Evolutionary conservation across 2,329 filamentous ascomycete genomes (phyloP), one percentile per base, ranked within the genome.

Genomic region (Colletotrichum cordylinicola): DNA sequence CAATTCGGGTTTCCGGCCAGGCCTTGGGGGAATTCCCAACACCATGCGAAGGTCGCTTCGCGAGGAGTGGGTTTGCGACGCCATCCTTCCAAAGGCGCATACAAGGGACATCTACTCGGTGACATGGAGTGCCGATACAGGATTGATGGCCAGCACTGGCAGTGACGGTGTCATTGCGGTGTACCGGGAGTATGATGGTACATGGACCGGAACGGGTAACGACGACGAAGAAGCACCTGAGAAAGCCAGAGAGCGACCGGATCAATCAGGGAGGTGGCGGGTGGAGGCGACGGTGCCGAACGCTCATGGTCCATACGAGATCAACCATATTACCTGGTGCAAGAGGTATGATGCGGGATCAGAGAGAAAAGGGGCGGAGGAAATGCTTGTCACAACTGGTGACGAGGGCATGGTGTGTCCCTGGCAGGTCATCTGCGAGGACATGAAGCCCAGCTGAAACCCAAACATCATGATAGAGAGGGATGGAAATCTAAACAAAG

Each of bases 261-360:
- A 60, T 16, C 60, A 43, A 29, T 56, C 64, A 8, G 48, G 43
- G 31, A 89, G 91, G 75, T 98, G 97, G 97, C 88, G 89, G 8
- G 85, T 96, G 5, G 81, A 98, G 18, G 91, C 92, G 0, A 90
- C 91, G n/a, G 82, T 94, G 2, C 89, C 93, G 64, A 93, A 93
- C 39, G 95, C 93, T 3, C 97, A 99, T 83, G 96, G 95, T 1
- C 95, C 98, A 4, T 98, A 96, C 82, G 97, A 99, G 85, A 90
- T 98, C 78, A 99, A 99, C 81, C 96, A 98, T 84, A 90, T 97
- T 65, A 92, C 91, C 3, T 99, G 97, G 97, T 96, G 95, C 78
- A 91, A 90, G 79, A 90, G 96, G 73, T 94, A 92, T 73, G 96
- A 98, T 82, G 88, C 89, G 66, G 93, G 87, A 1, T 85, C 85